Percentiles rank a stretch among this genome's conserved stretches.
Conservation (phyloP, 2,329 filamentous ascomycete genomes). For the Truncatella angustata region DNA sequence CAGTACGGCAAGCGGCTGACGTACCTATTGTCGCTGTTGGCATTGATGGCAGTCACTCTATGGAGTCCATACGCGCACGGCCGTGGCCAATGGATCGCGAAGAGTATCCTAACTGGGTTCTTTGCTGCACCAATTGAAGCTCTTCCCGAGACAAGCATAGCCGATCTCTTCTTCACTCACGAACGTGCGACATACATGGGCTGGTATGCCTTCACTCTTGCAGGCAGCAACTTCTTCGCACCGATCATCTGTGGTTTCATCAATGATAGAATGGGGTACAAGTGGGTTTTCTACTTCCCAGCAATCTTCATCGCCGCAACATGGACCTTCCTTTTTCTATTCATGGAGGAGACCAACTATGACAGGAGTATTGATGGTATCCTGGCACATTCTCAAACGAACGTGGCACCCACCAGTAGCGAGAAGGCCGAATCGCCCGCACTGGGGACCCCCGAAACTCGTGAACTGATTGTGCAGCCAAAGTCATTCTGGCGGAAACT, state of each 20-base stretch:
- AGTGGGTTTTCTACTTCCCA: constrained; percentile 43
- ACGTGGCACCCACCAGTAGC: too few species aligned
- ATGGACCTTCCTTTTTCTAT: constrained; percentile 46
- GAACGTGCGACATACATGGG: constrained; percentile 42
- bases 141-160: constrained; percentile 42
- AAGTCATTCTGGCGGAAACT: constrained; percentile 43
- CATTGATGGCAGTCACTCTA: constrained; percentile 30
- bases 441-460: neutral
- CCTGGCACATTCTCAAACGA: too few species aligned
- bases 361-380: too few species aligned
- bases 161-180: constrained; percentile 40
- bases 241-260: constrained; percentile 45
- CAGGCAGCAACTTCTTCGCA: constrained; percentile 41
- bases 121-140: constrained; percentile 45
- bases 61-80: constrained; percentile 37
- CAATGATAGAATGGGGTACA: constrained; percentile 37
- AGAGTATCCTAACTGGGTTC: constrained; percentile 42
- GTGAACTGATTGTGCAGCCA: constrained; percentile 10
- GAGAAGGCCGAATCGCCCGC: neutral
- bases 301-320: constrained; percentile 35
- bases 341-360: constrained; percentile 61
- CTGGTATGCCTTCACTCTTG: constrained; percentile 38
- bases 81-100: constrained; percentile 43
- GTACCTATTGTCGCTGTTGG: constrained; percentile 36
- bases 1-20: constrained; percentile 42